Base-by-base conservation (phyloP, 2,329 filamentous ascomycete species). In the Aspergillus sergii region DNA sequence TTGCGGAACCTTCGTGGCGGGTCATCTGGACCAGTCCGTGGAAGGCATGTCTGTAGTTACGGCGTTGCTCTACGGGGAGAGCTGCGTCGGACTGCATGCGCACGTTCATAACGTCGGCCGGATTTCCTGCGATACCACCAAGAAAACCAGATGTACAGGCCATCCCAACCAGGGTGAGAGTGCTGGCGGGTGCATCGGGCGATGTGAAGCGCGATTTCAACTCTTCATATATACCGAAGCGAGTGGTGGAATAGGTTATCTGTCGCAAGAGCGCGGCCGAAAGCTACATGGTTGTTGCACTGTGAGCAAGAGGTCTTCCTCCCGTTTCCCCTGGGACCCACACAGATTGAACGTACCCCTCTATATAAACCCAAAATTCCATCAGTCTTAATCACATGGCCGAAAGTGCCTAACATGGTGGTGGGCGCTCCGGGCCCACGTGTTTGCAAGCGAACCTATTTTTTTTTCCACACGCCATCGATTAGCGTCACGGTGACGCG, bases 171-270 rank as follows among this genome's bases (percentile, higher is more conserved):
- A 99, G 89, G n/a, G 87, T 84, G 12, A 88, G 83, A 71, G 97
- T 89, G 2, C 90, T 88, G 3, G 93, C 90, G 58, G 81, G 75
- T 32, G 78, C 76, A 14, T 76, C 77, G 14, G 83, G 76, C 4
- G 84, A 82, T 43, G 87, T 86, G 74, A 90, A 84, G 58, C 85
- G 86, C 28, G 86, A 82, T 81, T 99, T 99, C 64, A 98, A 84
- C 70, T 96, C 89, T 81, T 98, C 95, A 83, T 99, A 99, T 68
- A 97, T 89, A 68, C 93, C 95, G 81, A 99, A 99, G 56, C 95
- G 92, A 43, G 93, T 95, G 57, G 95, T 99, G 64, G 91, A 95
- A 83, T 99, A 99, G 64, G 95, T 98, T 70, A 94, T 86, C 82
- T 98, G 95, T 68, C 95, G 94, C 62, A 98, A 86, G 56, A 98